Evolutionary conservation across 2,329 filamentous ascomycete genomes (phyloP).

Genomic region (Scorias spongiosa): DNA sequence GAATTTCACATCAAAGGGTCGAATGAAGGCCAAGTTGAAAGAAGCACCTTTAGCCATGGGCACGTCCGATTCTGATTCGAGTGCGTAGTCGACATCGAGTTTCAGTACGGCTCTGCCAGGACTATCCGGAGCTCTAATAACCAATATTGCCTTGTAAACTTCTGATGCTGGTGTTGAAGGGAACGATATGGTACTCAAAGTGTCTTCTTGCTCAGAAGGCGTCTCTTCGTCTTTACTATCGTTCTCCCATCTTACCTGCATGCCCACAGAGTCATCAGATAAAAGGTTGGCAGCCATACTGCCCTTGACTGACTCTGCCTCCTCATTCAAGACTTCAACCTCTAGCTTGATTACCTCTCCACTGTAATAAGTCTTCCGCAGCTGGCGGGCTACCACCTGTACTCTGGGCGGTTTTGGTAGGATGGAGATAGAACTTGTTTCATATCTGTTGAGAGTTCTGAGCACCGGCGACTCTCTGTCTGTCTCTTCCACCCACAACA

Average conservation of each 20-base stretch:
- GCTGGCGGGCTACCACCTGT: slow-evolving; percentile 50
- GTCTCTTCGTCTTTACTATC: slow-evolving; percentile 3
- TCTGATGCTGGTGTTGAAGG: background rate
- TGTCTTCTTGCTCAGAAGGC: background rate
- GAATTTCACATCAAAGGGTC: slow-evolving; percentile 84
- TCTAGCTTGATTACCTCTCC: slow-evolving; percentile 59
- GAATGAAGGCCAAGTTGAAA: slow-evolving; percentile 56
- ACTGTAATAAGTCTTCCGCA: slow-evolving; percentile 64
- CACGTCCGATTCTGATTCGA: slow-evolving; percentile 66
- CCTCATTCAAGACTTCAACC: slow-evolving; percentile 63
- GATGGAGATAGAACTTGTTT: slow-evolving; percentile 49
- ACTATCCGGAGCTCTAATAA: slow-evolving; percentile 25
- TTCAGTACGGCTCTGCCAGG: slow-evolving; percentile 51
- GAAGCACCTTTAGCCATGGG: slow-evolving; percentile 60
- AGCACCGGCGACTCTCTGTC: background rate
- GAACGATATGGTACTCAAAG: background rate
- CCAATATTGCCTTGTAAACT: slow-evolving; percentile 1
- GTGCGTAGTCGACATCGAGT: slow-evolving; percentile 60
- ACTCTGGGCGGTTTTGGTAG: slow-evolving; percentile 86
- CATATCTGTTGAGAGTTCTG: slow-evolving; percentile 21
- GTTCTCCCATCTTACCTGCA: slow-evolving; percentile 1
- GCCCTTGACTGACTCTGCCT: slow-evolving; percentile 57
- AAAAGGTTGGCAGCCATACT: background rate
- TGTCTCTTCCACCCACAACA: slow-evolving; percentile 2
- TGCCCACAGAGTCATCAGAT: background rate